Conservation (phyloP, 768 basidiomycete species). For the Tylopilus sp. region DNA sequence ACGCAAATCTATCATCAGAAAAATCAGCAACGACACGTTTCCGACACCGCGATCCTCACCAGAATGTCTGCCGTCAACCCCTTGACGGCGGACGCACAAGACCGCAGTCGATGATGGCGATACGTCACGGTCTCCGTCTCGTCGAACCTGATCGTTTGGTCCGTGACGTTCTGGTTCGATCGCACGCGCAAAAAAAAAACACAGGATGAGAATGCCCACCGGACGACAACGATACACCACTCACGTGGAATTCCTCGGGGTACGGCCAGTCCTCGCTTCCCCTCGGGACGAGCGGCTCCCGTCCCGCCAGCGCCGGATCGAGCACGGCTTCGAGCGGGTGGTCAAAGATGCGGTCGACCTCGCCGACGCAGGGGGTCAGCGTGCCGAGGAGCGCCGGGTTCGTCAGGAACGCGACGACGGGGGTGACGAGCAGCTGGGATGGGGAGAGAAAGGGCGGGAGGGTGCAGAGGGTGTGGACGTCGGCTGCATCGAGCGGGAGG, state of each 20-base stretch:
- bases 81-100: constrained; percentile 75
- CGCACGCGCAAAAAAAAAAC: background rate
- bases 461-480: constrained; percentile 56
- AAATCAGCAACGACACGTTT: background rate
- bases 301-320: constrained; percentile 48
- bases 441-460: constrained; percentile 68
- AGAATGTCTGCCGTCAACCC: constrained; percentile 83
- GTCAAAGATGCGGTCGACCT: constrained; percentile 78
- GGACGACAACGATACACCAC: constrained; percentile 19
- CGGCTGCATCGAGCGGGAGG: constrained; percentile 53
- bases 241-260: constrained; percentile 65
- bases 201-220: background rate
- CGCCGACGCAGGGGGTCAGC: constrained; percentile 55
- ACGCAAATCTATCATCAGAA: constrained; percentile 30
- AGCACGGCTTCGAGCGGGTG: constrained; percentile 74
- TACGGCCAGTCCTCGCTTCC: constrained; percentile 81
- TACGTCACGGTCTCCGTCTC: constrained; percentile 55
- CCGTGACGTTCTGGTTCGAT: constrained; percentile 59
- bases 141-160: constrained; percentile 37
- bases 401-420: constrained; percentile 70
- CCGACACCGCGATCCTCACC: constrained; percentile 38
- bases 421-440: constrained; percentile 70
- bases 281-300: constrained; percentile 46
- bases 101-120: constrained; percentile 82
- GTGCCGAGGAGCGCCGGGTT: constrained; percentile 45